Conservation (phyloP, 2,329 filamentous ascomycete genomes). For the Fusarium miscanthi region DNA sequence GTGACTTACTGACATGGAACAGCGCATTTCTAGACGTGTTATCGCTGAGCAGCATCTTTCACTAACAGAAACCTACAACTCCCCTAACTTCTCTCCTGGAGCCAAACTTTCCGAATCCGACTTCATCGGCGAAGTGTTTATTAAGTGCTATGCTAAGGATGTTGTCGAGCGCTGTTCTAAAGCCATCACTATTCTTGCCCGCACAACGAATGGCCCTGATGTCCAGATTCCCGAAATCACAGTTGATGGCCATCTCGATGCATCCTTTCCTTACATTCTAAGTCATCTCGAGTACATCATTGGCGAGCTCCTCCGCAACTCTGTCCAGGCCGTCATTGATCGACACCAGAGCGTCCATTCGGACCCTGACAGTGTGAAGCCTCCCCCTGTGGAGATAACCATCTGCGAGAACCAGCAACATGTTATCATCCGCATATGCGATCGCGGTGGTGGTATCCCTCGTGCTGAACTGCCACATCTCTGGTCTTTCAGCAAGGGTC, state of each 20-base stretch:
- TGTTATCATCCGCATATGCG: constrained; percentile 95
- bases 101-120: constrained; percentile 79
- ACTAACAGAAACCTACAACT: constrained; percentile 92
- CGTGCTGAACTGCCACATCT: constrained; percentile 86
- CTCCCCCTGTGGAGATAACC: constrained; percentile 90
- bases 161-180: constrained; percentile 86
- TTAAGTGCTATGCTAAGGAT: constrained; percentile 90
- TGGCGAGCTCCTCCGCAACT: constrained; percentile 93
- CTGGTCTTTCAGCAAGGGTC: constrained; percentile 97
- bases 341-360: constrained; percentile 62
- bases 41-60: constrained; percentile 98
- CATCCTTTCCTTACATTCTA: constrained; percentile 95
- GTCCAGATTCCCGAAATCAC: constrained; percentile 82
- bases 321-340: constrained; percentile 91
- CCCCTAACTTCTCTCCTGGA: constrained; percentile 87
- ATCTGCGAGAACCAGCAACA: constrained; percentile 95
- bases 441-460: constrained; percentile 92
- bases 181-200: constrained; percentile 79
- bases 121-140: constrained; percentile 94
- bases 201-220: constrained; percentile 77
- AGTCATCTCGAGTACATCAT: constrained; percentile 98
- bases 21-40: constrained; percentile 94
- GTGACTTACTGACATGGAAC: background rate
- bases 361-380: constrained; percentile 50
- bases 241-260: constrained; percentile 85